Conservation (phyloP, 805 yeast genomes). For the Saccharomycopsis sp. region DNA sequence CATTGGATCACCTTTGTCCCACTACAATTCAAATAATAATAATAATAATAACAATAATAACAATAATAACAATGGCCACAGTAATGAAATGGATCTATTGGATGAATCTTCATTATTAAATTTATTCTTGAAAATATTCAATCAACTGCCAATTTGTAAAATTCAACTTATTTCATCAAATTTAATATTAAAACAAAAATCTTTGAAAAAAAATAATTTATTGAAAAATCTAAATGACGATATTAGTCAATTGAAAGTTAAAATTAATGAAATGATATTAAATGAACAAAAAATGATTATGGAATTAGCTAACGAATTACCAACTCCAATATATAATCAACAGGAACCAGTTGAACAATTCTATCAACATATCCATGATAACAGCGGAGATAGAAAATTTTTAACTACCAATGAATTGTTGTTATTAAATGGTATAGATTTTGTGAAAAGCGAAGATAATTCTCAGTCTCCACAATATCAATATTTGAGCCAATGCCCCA, state of each 20-base stretch:
- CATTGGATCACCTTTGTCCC: not conserved
- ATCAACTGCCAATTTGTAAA: constrained; percentile 13
- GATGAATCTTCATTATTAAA: constrained; percentile 1
- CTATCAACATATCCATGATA: too few species aligned
- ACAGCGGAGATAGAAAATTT: not conserved
- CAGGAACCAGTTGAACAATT: too few species aligned
- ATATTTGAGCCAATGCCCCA: too few species aligned
- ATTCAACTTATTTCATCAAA: constrained; percentile 21
- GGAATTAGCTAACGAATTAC: not conserved
- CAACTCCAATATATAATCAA: not conserved
- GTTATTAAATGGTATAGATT: not conserved
- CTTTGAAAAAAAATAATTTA: constrained; percentile 18
- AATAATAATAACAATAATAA: too few species aligned
- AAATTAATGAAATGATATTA: constrained; percentile 16
- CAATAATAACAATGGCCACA: too few species aligned
- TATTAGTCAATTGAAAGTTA: constrained; percentile 9
- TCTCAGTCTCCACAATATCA: too few species aligned
- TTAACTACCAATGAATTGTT: constrained; percentile 3
- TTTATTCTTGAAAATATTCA: constrained; percentile 14
- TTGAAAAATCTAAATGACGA: constrained; percentile 18
- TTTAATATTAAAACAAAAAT: constrained; percentile 20
- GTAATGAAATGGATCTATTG: not conserved
- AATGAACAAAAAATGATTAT: constrained; percentile 14
- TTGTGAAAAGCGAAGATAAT: not conserved
- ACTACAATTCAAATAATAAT: too few species aligned